Base-by-base conservation (phyloP, 306 rosid genomes). In the Vigna mungo region DNA sequence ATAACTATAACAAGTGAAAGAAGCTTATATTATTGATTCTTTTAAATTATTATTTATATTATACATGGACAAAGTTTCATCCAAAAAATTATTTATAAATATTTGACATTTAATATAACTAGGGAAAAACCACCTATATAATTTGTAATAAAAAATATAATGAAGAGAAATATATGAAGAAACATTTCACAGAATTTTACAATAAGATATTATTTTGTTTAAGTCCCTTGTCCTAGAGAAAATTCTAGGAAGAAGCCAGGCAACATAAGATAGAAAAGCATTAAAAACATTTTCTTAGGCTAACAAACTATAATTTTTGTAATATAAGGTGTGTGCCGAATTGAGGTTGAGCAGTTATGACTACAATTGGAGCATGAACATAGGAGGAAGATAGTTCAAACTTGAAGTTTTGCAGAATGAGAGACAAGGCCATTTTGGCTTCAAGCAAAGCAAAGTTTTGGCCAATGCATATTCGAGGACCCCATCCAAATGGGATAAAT, bases 381-480 rank as follows among this genome's bases (percentile, higher is more conserved):
- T 54, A 54, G 3, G 60, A 54, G 0, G 60, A 12, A 0, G 30
- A 54, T 9, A 54, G 14, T 2, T 54, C 30, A 20, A 54, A 54
- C 1, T 27, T 18, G 30, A 54, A 54, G 60, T 20, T 54, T 2
- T 20, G 60, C 30, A 54, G 7, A 20, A 54, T 54, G 7, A 54
- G 21, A 5, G 14, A 54, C 11, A 54, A 20, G 0, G 60, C 60
- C 60, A 54, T 54, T 54, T 54, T 54, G 30, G 60, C 60, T 54
- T 54, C 60, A 20, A 54, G 60, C 14, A 18, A 54, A 54, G 60
- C 60, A 54, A 18, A 54, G 60, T 54, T 54, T 54, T 54, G 60
- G 0, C 60, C 30, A 54, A 54, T 54, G 30, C 60, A 54, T 54
- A 54, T 54, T 54, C 60, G 14, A 5, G 60, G 60, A 54, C 60